A percentile compares a stretch with the other conserved stretches of the same genome.
Evolutionary conservation across 2,329 filamentous ascomycete genomes (phyloP).

Genomic region (Xylaria sp.): DNA sequence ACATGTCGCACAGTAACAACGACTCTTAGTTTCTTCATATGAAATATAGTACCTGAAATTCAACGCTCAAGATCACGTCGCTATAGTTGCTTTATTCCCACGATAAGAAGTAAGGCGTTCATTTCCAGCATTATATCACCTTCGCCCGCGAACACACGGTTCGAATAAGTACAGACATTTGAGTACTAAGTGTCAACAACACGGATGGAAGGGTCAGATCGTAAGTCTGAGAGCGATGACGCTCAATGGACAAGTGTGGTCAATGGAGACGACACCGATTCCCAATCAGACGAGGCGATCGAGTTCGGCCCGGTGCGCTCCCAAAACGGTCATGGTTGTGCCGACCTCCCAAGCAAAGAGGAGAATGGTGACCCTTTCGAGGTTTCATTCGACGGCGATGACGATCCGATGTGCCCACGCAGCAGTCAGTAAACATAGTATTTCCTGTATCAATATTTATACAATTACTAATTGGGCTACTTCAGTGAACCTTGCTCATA

Average conservation of each 20-base stretch:
- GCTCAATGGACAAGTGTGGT: slow-evolving; percentile 5
- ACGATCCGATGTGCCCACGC: slow-evolving; percentile 79
- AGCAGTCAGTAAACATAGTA: slow-evolving; percentile 57
- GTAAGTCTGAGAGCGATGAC: slow-evolving; percentile 20
- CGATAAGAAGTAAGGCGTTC: not conserved
- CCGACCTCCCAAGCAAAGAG: slow-evolving; percentile 38
- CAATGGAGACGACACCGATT: slow-evolving; percentile 17
- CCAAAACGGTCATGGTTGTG: slow-evolving; percentile 45
- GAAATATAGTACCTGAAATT: not conserved
- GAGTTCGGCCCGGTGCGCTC: slow-evolving; percentile 37
- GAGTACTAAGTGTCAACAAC: not conserved
- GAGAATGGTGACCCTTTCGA: slow-evolving; percentile 64
- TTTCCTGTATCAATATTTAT: not conserved
- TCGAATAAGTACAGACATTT: not conserved
- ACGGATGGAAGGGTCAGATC: slow-evolving; percentile 3
- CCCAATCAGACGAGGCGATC: slow-evolving; percentile 16
- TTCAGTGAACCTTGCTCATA: slow-evolving; percentile 65
- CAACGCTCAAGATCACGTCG: not conserved
- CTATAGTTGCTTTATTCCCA: not conserved
- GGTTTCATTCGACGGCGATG: slow-evolving; percentile 79
- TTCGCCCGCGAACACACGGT: not conserved
- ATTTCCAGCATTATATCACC: not conserved
- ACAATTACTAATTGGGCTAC: slow-evolving; percentile 8
- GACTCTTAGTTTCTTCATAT: not conserved
- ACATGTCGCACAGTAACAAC: not conserved